A percentile compares a stretch with the other conserved stretches of the same genome.
phyloP scores from a whole-genome alignment of 257 asterid genomes.

The Rubia yunnanensis region DNA sequence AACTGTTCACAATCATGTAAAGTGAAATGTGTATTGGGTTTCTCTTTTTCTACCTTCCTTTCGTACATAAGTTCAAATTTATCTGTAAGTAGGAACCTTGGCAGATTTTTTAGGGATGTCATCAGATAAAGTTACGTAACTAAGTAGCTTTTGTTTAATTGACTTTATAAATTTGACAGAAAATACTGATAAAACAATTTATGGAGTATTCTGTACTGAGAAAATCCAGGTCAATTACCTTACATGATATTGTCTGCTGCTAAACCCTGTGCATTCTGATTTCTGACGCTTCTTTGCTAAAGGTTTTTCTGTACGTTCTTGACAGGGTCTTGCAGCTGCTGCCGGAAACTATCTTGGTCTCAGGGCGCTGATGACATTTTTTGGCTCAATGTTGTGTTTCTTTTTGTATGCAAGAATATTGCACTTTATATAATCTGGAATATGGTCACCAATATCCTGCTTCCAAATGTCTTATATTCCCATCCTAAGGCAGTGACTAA shows the following conservation, averaged over 20 bases:
- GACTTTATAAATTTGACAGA: neutral
- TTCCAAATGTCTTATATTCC: neutral
- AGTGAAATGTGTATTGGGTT: neutral
- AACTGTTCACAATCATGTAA: neutral
- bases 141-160: neutral
- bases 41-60: neutral
- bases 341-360: conserved; percentile 80
- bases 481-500: neutral
- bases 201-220: neutral
- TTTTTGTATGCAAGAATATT: conserved; percentile 17
- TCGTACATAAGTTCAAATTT: neutral
- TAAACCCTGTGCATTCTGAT: neutral
- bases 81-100: neutral
- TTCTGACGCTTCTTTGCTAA: conserved; percentile 3
- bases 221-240: neutral
- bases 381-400: conserved; percentile 81
- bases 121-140: neutral
- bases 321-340: conserved; percentile 81
- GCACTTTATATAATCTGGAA: conserved; percentile 7
- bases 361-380: conserved; percentile 51
- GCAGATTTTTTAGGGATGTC: neutral
- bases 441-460: neutral
- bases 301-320: conserved; percentile 16
- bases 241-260: neutral
- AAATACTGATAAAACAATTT: too few species aligned